phyloP scores from a whole-genome alignment of 2,329 filamentous ascomycete genomes.

The Colletotrichum sansevieriae region DNA sequence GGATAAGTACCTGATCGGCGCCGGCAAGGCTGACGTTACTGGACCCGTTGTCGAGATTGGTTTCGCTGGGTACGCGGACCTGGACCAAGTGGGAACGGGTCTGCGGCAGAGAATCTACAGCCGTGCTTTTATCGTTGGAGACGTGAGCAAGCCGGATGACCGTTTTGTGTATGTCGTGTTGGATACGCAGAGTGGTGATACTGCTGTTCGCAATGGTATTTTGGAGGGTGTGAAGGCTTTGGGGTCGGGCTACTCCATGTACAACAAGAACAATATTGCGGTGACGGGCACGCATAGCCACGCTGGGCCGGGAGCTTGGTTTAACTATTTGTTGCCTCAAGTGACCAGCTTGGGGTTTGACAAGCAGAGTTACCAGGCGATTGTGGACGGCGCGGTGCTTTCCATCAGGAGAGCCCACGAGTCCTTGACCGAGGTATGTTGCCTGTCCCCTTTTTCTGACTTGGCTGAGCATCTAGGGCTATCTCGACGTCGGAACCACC shows the following conservation, averaged over 20 bases:
- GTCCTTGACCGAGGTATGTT: conserved; percentile 66
- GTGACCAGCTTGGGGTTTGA: conserved; percentile 90
- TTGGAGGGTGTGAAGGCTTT: conserved; percentile 78
- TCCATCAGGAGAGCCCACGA: conserved; percentile 87
- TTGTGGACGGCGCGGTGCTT: conserved; percentile 86
- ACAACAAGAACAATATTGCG: conserved; percentile 85
- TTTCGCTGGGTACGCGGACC: conserved; percentile 91
- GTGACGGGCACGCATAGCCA: conserved; percentile 95
- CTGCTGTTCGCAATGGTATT: conserved; percentile 88
- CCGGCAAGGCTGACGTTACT: conserved; percentile 71
- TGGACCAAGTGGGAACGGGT: conserved; percentile 85
- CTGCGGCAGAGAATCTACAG: conserved; percentile 90
- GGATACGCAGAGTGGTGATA: conserved; percentile 90
- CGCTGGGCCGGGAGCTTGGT: conserved; percentile 90
- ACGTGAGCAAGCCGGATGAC: conserved; percentile 73
- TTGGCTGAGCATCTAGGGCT: conserved; percentile 60
- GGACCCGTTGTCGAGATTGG: conserved; percentile 90
- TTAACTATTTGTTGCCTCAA: conserved; percentile 94
- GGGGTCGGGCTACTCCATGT: conserved; percentile 79
- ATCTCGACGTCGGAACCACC: conserved; percentile 77
- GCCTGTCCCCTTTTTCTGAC: too few relatives aligned
- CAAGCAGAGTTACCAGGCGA: conserved; percentile 87
- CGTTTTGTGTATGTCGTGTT: conserved; percentile 90
- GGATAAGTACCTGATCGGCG: conserved; percentile 66
- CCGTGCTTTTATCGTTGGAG: conserved; percentile 88